Percentiles rank a stretch among this genome's conserved stretches.
Evolutionary conservation across 2,329 filamentous ascomycete species (phyloP).

Genomic region (Colletotrichum euphorbiae): DNA sequence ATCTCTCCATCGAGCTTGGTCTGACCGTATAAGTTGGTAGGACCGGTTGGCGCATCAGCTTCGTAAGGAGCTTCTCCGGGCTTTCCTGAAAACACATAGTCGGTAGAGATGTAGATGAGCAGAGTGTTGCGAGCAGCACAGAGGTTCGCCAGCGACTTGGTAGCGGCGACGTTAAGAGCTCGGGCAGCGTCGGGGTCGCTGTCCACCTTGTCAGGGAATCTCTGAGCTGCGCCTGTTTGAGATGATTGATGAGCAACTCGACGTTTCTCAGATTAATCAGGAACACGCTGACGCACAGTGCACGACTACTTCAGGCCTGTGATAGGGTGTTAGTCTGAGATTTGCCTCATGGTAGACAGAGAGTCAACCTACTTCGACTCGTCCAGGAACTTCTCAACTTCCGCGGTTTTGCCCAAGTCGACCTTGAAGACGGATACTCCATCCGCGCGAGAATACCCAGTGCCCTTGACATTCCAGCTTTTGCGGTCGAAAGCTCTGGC

Average conservation of each 20-base stretch:
- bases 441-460: conserved; percentile 79
- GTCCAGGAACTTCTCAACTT: conserved; percentile 64
- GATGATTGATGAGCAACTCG: conserved; percentile 5
- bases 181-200: conserved; percentile 80
- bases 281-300: conserved; percentile 72
- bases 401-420: conserved; percentile 59
- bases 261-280: neutral
- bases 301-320: conserved; percentile 80
- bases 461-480: conserved; percentile 78
- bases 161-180: conserved; percentile 79
- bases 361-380: conserved; percentile 62
- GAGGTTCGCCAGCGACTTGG: conserved; percentile 72
- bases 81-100: conserved; percentile 81
- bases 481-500: conserved; percentile 74
- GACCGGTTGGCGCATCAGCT: conserved; percentile 69
- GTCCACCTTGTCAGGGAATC: conserved; percentile 88
- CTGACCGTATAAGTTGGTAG: conserved; percentile 80
- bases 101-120: conserved; percentile 83
- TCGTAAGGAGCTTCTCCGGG: conserved; percentile 88
- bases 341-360: neutral
- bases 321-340: neutral
- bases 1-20: conserved; percentile 70
- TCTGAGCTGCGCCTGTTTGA: conserved; percentile 80
- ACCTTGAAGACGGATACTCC: conserved; percentile 75
- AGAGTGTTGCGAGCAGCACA: conserved; percentile 71